Conservation (phyloP, 2,329 filamentous ascomycete genomes). For the Phoma herbarum region DNA sequence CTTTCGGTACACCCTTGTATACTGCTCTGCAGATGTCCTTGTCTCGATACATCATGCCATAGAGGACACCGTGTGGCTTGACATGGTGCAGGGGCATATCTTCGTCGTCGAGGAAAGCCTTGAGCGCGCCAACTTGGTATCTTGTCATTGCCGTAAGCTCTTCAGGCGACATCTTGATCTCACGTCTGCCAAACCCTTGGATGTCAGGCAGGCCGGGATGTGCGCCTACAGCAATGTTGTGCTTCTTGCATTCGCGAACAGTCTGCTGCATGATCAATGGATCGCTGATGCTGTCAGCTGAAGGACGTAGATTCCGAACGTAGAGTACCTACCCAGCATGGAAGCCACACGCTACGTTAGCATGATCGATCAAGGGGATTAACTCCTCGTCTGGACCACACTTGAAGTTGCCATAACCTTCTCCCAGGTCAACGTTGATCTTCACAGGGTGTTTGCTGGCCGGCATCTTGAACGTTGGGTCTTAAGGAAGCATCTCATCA, state of each 20-base stretch:
- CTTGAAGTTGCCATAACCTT: conserved; percentile 61
- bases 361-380: conserved; percentile 68
- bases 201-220: conserved; percentile 73
- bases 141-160: conserved; percentile 66
- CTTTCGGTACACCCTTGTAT: conserved; percentile 61
- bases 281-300: conserved; percentile 52
- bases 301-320: background rate
- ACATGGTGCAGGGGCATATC: conserved; percentile 66
- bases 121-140: conserved; percentile 71
- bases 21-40: conserved; percentile 62
- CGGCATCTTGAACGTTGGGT: conserved; percentile 50
- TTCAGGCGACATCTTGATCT: conserved; percentile 66
- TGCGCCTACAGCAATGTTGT: conserved; percentile 66
- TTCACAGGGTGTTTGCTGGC: conserved; percentile 62
- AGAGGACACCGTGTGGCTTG: conserved; percentile 69
- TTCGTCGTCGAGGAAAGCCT: conserved; percentile 67
- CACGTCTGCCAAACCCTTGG: conserved; percentile 69
- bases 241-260: conserved; percentile 64
- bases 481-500: conserved; percentile 2
- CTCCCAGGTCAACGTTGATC: conserved; percentile 64
- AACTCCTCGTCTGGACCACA: conserved; percentile 68
- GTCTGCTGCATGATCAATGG: conserved; percentile 71
- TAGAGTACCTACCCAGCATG: conserved; percentile 54
- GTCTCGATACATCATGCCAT: conserved; percentile 65
- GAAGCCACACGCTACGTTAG: conserved; percentile 69